Conservation (phyloP, 2,329 filamentous ascomycete species). For the Coniochaeta pulveracea region DNA sequence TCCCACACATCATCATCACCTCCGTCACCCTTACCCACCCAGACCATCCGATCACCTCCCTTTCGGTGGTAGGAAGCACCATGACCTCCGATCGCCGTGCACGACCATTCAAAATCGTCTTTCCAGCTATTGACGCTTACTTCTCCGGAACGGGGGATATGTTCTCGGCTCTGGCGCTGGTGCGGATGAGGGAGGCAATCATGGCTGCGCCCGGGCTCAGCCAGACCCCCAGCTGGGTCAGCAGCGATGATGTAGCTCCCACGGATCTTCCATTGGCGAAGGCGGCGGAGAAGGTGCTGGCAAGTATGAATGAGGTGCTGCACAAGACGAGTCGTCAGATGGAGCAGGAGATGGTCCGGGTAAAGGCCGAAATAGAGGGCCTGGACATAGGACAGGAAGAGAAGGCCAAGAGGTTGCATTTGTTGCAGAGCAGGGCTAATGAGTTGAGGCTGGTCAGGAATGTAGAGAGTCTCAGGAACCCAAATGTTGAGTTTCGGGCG, state of each 20-base stretch:
- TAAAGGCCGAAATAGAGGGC: conserved; percentile 26
- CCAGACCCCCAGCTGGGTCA: conserved; percentile 58
- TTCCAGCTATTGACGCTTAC: conserved; percentile 82
- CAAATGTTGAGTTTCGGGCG: conserved; percentile 52
- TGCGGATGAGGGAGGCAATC: conserved; percentile 69
- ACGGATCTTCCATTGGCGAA: conserved; percentile 70
- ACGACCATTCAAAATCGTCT: conserved; percentile 79
- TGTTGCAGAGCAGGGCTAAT: conserved; percentile 70
- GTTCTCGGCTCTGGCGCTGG: conserved; percentile 88
- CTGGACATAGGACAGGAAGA: conserved; percentile 28
- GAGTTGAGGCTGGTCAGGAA: conserved; percentile 79
- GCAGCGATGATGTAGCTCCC: conserved; percentile 57
- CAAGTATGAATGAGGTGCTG: conserved; percentile 84
- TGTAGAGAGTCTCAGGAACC: conserved; percentile 53
- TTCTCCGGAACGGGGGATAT: conserved; percentile 97
- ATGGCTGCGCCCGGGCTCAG: conserved; percentile 29
- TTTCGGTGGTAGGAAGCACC: conserved; percentile 70
- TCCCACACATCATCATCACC: conserved; percentile 89
- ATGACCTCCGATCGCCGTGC: conserved; percentile 51
- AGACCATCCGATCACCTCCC: conserved; percentile 34
- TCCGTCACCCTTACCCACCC: conserved; percentile 61
- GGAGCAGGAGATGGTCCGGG: conserved; percentile 33
- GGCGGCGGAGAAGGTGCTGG: conserved; percentile 77
- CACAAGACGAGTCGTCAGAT: conserved; percentile 56
- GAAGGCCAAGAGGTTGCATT: conserved; percentile 46